Percentiles rank a stretch among this genome's conserved stretches.
Evolutionary conservation across 768 basidiomycete species (phyloP).

Genomic region (Sarcodon sp.): DNA sequence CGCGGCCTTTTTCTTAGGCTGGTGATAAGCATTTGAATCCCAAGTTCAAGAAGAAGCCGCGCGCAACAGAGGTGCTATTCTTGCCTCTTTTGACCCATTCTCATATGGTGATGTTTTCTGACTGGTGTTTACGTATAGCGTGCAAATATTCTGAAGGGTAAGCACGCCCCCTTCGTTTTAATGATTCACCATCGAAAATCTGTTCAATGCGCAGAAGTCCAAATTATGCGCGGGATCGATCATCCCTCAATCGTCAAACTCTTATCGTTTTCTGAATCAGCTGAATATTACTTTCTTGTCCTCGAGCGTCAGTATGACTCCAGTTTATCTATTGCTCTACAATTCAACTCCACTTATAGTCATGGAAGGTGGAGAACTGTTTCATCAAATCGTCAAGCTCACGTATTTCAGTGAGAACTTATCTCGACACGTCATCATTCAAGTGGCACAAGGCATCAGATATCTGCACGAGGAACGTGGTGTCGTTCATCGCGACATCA

Average conservation of each 20-base stretch:
- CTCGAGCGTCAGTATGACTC: constrained; percentile 58
- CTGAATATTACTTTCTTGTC: constrained; percentile 88
- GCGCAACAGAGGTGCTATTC: constrained; percentile 87
- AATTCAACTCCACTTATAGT: constrained; percentile 30
- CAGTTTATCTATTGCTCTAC: background rate
- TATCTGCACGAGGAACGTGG: constrained; percentile 97
- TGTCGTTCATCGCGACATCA: constrained; percentile 98
- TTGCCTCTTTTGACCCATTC: constrained; percentile 10
- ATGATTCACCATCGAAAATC: background rate
- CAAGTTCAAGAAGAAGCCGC: constrained; percentile 94
- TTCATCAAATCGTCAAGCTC: constrained; percentile 97
- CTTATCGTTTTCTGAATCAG: constrained; percentile 81
- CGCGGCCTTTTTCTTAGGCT: constrained; percentile 36
- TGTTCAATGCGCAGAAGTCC: constrained; percentile 58
- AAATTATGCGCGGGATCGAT: constrained; percentile 93
- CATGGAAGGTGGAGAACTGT: constrained; percentile 96
- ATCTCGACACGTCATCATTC: constrained; percentile 93
- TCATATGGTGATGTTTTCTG: constrained; percentile 5
- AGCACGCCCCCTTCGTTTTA: background rate
- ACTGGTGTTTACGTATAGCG: constrained; percentile 43
- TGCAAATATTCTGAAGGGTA: constrained; percentile 93
- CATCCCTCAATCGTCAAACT: constrained; percentile 93
- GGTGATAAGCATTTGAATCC: constrained; percentile 89
- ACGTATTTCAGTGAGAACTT: constrained; percentile 98
- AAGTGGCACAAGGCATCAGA: constrained; percentile 88